Conservation (phyloP, 257 asterid species). For the Oldenlandia corymbosa region DNA sequence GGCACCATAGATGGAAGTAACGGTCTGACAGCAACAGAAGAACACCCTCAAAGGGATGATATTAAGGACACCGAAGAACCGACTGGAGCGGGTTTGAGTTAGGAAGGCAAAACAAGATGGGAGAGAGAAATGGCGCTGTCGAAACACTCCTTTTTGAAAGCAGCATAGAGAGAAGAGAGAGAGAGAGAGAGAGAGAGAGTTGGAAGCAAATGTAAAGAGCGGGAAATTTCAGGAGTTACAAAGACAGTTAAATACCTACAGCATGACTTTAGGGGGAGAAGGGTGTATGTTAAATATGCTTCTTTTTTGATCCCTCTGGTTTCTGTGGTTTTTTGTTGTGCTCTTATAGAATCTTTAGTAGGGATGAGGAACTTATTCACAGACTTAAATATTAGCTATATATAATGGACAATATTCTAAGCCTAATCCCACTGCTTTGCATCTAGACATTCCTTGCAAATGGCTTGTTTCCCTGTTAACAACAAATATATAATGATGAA, state of each 20-base stretch:
- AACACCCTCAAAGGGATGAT: conserved; percentile 24
- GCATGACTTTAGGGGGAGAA: conserved; percentile 20
- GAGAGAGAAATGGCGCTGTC: conserved; percentile 1
- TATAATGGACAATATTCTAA: not conserved
- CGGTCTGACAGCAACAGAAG: conserved; percentile 23
- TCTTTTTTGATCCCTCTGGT: conserved; percentile 19
- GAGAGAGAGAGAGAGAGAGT: conserved; percentile 29
- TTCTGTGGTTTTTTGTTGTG: conserved; percentile 34
- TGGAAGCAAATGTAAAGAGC: conserved; percentile 57
- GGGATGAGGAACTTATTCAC: conserved; percentile 11
- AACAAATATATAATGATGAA: no score
- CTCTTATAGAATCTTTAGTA: conserved; percentile 7
- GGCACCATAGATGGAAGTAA: conserved; percentile 29
- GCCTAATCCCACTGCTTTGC: no score
- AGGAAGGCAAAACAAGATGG: conserved; percentile 6
- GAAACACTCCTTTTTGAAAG: no score
- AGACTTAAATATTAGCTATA: not conserved
- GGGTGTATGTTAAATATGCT: conserved; percentile 3
- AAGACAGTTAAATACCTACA: conserved; percentile 14
- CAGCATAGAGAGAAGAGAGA: conserved; percentile 28
- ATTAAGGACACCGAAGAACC: conserved; percentile 10
- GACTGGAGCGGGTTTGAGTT: conserved; percentile 22
- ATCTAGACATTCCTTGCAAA: no score
- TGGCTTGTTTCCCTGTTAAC: no score
- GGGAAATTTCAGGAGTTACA: conserved; percentile 25